Base-by-base conservation (phyloP, 768 basidiomycete genomes). In the Mycena epipterygia region DNA sequence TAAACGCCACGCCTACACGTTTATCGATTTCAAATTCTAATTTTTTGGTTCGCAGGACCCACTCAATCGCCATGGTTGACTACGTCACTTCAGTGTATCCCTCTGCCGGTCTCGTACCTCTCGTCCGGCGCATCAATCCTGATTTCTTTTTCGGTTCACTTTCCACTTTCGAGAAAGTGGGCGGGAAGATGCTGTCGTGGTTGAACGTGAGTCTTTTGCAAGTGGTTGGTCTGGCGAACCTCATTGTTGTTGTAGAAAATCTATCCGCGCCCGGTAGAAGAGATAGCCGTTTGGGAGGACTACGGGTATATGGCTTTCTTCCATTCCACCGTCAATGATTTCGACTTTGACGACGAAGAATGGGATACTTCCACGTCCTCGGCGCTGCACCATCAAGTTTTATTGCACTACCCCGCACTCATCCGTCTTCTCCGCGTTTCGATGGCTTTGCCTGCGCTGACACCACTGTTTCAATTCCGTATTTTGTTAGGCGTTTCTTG, bases 91-190 rank as follows among this genome's bases (percentile, higher is more conserved):
- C 72, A 7, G n/a, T 58, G 17, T 32, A 49, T 51, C 63, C 64
- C 6, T 61, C 64, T 17, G 0, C 48, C 9, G 64, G 67, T 46
- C 55, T 73, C 13, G 44, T 69, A 3, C 63, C 52, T 3, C 42
- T 62, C 2, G 32, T 69, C 16, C 25, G 29, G 41, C 21, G 33
- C 37, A 67, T 69, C 53, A 73, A 73, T 29, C 72, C 72, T 14
- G 72, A 73, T 41, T 73, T 65, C 44, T 73, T 73, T 68, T 73
- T 73, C 32, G 67, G 64, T 13, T 49, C 72, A 1, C 64, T 73
- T 25, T 17, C 23, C 21, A 42, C 44, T 27, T 73, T 73, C 42
- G 59, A 69, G 5, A 23, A 48, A 8, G 1, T 37, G 3, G 72
- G 72, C 21, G 21, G 21, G 13, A 65, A 69, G 52, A 62, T 73